These are phyloP conservation scores for Coemansia sp. DNA, from an alignment of 192 early-diverging fungal species.

Conservation along the genomic window DNA sequence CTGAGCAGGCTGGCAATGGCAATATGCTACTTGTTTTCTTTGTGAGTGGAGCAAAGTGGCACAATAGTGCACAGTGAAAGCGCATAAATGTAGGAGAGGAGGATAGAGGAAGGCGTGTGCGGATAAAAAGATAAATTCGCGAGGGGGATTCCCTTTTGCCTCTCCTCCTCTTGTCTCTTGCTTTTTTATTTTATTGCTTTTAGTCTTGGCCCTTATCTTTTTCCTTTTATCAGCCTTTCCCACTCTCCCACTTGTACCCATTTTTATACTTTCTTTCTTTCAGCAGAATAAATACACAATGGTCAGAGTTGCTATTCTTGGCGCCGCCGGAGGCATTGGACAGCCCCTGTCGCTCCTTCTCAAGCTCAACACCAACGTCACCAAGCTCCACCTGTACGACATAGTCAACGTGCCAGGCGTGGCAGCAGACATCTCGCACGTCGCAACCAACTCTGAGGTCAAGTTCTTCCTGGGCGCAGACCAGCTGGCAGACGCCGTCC, in stretches of 20 bases:
- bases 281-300: conserved; percentile 33
- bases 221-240: not conserved
- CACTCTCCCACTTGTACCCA: not conserved
- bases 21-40: too few species aligned
- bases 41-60: too few species aligned
- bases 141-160: too few species aligned
- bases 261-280: conserved; percentile 5
- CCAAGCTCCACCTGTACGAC: conserved; percentile 90
- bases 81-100: too few species aligned
- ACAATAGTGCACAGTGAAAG: too few species aligned
- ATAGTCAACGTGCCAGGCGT: conserved; percentile 98
- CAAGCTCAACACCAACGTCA: conserved; percentile 85
- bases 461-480: conserved; percentile 68
- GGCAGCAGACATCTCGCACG: conserved; percentile 91
- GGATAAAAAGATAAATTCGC: too few species aligned
- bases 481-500: conserved; percentile 70
- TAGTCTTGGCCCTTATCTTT: not conserved
- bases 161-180: not conserved
- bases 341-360: conserved; percentile 94
- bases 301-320: conserved; percentile 62
- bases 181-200: not conserved
- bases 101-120: too few species aligned
- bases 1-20: not conserved
- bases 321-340: conserved; percentile 94
- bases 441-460: conserved; percentile 80